Conservation (phyloP, 2,329 filamentous ascomycete species). For the Paraconiothyrium brasiliense region DNA sequence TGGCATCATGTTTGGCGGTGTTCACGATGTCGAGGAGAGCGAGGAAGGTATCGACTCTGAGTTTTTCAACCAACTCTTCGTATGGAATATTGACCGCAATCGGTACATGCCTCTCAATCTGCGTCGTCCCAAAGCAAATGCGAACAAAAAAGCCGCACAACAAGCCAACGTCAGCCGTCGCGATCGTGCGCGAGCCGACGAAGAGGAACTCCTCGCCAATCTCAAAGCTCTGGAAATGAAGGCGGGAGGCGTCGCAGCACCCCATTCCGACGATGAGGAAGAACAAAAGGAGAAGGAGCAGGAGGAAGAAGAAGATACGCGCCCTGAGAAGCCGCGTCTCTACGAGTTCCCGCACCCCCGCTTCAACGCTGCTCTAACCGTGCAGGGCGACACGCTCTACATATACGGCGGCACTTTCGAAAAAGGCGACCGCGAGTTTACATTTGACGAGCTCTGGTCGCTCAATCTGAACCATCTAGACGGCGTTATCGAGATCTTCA, state of each 20-base stretch:
- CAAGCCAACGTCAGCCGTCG: conserved; percentile 54
- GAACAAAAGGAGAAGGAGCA: conserved; percentile 40
- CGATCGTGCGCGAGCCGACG: conserved; percentile 85
- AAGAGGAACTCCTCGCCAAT: conserved; percentile 88
- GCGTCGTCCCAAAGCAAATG: conserved; percentile 74
- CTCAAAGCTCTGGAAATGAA: conserved; percentile 85
- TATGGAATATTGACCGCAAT: conserved; percentile 96
- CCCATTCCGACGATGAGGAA: conserved; percentile 46
- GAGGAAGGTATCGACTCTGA: conserved; percentile 97
- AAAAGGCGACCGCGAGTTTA: conserved; percentile 93
- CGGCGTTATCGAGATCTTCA: conserved; percentile 91
- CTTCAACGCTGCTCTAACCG: conserved; percentile 90
- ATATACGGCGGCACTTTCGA: conserved; percentile 97
- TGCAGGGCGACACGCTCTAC: conserved; percentile 91
- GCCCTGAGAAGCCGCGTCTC: conserved; percentile 64
- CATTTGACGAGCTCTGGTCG: conserved; percentile 93
- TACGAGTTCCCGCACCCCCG: conserved; percentile 88
- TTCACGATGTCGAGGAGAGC: conserved; percentile 89
- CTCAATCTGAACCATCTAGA: conserved; percentile 95
- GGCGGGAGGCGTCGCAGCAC: conserved; percentile 63
- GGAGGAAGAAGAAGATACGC: conserved; percentile 62
- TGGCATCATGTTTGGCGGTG: conserved; percentile 92
- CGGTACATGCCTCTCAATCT: conserved; percentile 87
- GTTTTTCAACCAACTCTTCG: conserved; percentile 91
- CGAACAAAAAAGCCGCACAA: conserved; percentile 65